Conservation (phyloP, 306 rosid genomes). For the Luffa acutangula region DNA sequence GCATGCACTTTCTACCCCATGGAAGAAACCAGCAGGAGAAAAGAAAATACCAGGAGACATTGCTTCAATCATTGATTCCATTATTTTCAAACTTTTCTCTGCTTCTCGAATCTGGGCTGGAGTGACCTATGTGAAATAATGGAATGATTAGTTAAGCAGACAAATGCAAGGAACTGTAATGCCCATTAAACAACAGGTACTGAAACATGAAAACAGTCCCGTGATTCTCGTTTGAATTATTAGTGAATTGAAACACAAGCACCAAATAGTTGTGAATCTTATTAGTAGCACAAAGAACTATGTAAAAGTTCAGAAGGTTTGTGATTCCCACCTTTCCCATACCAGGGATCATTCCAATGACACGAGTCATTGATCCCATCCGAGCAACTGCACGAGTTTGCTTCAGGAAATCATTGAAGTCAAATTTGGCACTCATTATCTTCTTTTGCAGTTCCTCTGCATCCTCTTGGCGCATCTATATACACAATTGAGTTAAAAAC, state of each 20-base stretch:
- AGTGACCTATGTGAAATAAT: conserved; percentile 52
- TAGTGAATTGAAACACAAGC: not conserved
- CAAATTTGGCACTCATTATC: conserved; percentile 95
- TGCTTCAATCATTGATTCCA: conserved; percentile 96
- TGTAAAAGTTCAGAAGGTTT: not conserved
- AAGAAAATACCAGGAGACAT: conserved; percentile 75
- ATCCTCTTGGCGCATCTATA: conserved; percentile 91
- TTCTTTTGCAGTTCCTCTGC: conserved; percentile 96
- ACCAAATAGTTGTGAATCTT: not conserved
- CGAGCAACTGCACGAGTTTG: conserved; percentile 91
- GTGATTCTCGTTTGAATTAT: not conserved
- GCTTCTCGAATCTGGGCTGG: conserved; percentile 99
- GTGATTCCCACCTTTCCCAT: conserved; percentile 67
- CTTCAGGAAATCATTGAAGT: conserved; percentile 94
- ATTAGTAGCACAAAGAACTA: not conserved
- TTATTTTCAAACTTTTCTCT: conserved; percentile 70
- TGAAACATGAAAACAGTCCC: not conserved
- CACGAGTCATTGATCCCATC: conserved; percentile 98
- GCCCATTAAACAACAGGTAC: not conserved
- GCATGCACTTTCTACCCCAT: not conserved
- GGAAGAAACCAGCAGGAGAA: conserved; percentile 5
- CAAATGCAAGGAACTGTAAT: conserved; percentile 11
- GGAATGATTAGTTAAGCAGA: conserved; percentile 3
- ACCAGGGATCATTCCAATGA: conserved; percentile 98
- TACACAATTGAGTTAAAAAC: conserved; percentile 11